Conservation (phyloP, 176 grass and related monocot species). For the Hsuehochloa calcarea region DNA sequence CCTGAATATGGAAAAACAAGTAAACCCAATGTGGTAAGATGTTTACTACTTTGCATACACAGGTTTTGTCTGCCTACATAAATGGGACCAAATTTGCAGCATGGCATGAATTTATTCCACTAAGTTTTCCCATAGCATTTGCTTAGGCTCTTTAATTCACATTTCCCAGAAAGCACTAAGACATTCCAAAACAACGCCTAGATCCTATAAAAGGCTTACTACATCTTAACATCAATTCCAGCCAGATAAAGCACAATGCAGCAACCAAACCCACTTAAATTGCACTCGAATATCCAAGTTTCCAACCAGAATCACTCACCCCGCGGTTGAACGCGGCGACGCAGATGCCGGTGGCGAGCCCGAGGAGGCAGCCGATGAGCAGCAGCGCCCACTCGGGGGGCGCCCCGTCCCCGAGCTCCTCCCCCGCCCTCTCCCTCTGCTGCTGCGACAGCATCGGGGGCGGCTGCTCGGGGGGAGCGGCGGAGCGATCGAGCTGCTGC, state of each 20-base stretch:
- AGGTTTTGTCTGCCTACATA: neutral
- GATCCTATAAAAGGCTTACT: neutral
- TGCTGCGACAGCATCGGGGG: conserved; percentile 2
- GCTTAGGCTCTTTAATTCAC: neutral
- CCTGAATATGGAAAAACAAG: neutral
- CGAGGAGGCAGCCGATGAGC: conserved; percentile 94
- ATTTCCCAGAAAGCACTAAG: neutral
- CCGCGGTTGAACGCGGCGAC: conserved; percentile 95
- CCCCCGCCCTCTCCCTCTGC: conserved; percentile 38
- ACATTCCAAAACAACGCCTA: conserved; percentile 13
- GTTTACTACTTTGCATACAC: neutral
- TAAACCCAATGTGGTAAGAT: neutral
- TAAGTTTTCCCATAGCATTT: neutral
- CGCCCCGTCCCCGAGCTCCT: conserved; percentile 76
- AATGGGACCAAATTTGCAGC: conserved; percentile 2
- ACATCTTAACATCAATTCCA: neutral
- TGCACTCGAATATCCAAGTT: too few relatives aligned
- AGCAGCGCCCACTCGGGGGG: conserved; percentile 94
- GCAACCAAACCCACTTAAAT: neutral
- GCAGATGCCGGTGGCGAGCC: conserved; percentile 89
- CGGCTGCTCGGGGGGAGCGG: conserved; percentile 1
- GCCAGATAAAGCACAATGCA: neutral
- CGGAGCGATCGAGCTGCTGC: conserved; percentile 40
- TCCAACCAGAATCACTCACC: conserved; percentile 35
- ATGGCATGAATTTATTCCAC: neutral